Evolutionary conservation across 306 rosid genomes (phyloP).

Genomic region (Cucumis melo): DNA sequence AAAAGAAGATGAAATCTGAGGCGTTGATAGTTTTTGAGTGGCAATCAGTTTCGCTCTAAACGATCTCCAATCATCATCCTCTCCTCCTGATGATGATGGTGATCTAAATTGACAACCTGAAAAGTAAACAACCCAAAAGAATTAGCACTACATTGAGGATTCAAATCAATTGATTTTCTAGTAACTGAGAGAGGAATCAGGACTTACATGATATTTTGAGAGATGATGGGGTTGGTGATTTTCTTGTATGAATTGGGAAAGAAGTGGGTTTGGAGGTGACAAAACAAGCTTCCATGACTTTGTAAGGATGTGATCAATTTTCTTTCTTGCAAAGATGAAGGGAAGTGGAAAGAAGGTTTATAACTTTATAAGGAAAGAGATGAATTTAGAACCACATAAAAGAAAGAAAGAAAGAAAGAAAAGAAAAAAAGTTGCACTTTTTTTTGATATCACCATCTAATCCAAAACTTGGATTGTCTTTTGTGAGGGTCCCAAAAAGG

Average conservation of each 20-base stretch:
- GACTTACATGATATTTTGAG: constrained; percentile 37
- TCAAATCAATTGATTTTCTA: too few relatives aligned
- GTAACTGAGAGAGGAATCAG: neutral
- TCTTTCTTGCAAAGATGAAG: neutral
- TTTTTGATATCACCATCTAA: constrained; percentile 18
- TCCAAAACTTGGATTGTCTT: constrained; percentile 20
- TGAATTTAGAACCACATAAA: constrained; percentile 27
- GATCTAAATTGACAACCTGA: neutral
- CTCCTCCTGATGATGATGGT: constrained; percentile 3
- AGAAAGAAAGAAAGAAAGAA: too few relatives aligned
- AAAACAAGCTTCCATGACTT: constrained; percentile 45
- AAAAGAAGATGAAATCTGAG: constrained; percentile 13
- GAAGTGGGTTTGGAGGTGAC: constrained; percentile 20
- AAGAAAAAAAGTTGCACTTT: neutral
- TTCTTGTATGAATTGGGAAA: constrained; percentile 21
- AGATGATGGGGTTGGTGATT: constrained; percentile 12
- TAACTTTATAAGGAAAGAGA: constrained; percentile 3
- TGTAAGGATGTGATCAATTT: too few relatives aligned
- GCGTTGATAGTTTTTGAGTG: constrained; percentile 22
- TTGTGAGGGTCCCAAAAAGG: neutral
- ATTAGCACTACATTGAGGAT: too few relatives aligned
- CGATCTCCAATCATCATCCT: constrained; percentile 64
- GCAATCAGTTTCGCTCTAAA: constrained; percentile 82
- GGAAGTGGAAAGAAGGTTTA: neutral
- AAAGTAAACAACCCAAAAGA: neutral